Conservation (phyloP, 73 alveolate species). For the Halteria grandinella region DNA sequence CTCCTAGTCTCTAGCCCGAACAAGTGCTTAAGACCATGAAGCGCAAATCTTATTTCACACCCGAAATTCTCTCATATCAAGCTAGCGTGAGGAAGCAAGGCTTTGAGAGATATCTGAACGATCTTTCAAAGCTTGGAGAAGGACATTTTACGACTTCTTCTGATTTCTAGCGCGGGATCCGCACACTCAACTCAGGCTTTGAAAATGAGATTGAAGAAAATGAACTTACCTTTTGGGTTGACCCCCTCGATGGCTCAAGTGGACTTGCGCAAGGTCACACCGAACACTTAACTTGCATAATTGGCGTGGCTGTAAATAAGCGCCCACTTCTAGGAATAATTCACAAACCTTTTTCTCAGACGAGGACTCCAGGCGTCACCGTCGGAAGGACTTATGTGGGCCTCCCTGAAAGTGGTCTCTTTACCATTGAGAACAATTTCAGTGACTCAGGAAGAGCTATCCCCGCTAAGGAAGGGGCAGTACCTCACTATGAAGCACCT, state of each 20-base stretch:
- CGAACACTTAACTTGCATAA: constrained; percentile 22
- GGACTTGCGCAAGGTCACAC: constrained; percentile 39
- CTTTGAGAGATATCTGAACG: constrained; percentile 12
- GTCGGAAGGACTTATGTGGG: constrained; percentile 39
- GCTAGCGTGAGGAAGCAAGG: not conserved
- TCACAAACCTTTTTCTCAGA: constrained; percentile 50
- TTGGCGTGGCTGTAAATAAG: constrained; percentile 12
- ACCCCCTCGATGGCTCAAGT: constrained; percentile 50
- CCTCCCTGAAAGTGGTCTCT: constrained; percentile 44
- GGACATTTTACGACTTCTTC: not conserved
- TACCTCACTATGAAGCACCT: constrained; percentile 18
- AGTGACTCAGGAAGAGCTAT: constrained; percentile 18
- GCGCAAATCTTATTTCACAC: not conserved
- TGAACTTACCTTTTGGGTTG: constrained; percentile 36
- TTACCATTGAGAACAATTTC: not conserved
- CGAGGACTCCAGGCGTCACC: not conserved
- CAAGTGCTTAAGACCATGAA: not conserved
- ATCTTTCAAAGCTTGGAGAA: not conserved
- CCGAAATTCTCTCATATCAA: not conserved
- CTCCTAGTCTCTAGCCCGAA: constrained; percentile 31
- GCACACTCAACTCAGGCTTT: not conserved
- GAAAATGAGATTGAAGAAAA: constrained; percentile 12
- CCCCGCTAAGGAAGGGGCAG: not conserved
- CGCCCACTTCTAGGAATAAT: constrained; percentile 32
- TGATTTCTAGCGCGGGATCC: constrained; percentile 45